Conservation (phyloP, 192 early-diverging fungal species). For the Jimgerdemannia flammicorona region DNA sequence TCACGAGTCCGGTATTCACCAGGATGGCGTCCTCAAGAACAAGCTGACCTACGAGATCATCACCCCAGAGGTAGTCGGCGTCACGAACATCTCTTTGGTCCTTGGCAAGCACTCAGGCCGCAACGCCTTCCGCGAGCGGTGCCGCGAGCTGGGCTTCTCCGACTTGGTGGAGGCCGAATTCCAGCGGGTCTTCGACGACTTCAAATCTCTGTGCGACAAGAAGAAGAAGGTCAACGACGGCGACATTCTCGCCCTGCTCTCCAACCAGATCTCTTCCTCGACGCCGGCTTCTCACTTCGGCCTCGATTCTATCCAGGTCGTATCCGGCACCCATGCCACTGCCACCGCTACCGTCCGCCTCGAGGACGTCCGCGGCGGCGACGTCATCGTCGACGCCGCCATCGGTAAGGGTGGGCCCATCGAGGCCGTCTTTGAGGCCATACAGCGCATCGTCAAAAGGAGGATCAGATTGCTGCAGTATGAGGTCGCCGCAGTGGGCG, state of each 20-base stretch:
- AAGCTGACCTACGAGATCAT: constrained; percentile 97
- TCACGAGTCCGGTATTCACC: constrained; percentile 98
- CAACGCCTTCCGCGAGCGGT: constrained; percentile 82
- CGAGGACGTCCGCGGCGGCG: constrained; percentile 45
- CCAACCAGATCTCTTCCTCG: constrained; percentile 62
- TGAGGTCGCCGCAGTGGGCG: constrained; percentile 83
- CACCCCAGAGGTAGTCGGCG: constrained; percentile 86
- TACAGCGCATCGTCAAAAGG: constrained; percentile 79
- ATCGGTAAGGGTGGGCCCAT: constrained; percentile 81
- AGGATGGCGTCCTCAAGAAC: constrained; percentile 97
- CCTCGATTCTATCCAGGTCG: constrained; percentile 73
- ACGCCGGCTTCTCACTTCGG: constrained; percentile 51
- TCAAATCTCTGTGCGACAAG: constrained; percentile 93
- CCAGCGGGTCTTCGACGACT: constrained; percentile 79
- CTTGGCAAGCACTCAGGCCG: constrained; percentile 97
- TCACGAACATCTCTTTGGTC: constrained; percentile 79
- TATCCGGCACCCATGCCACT: constrained; percentile 68
- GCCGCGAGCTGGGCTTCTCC: constrained; percentile 72
- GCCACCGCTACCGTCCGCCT: constrained; percentile 82
- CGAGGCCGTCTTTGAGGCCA: constrained; percentile 84
- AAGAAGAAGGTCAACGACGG: constrained; percentile 86
- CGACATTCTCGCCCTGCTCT: constrained; percentile 83
- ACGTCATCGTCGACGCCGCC: constrained; percentile 67
- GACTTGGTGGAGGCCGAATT: constrained; percentile 57
- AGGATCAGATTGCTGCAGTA: constrained; percentile 77